Percentiles rank a stretch among this genome's conserved stretches.
These are phyloP conservation scores for Fragilaria crotonensis DNA, from an alignment of 108 stramenopile genomes.

Conservation along the genomic window DNA sequence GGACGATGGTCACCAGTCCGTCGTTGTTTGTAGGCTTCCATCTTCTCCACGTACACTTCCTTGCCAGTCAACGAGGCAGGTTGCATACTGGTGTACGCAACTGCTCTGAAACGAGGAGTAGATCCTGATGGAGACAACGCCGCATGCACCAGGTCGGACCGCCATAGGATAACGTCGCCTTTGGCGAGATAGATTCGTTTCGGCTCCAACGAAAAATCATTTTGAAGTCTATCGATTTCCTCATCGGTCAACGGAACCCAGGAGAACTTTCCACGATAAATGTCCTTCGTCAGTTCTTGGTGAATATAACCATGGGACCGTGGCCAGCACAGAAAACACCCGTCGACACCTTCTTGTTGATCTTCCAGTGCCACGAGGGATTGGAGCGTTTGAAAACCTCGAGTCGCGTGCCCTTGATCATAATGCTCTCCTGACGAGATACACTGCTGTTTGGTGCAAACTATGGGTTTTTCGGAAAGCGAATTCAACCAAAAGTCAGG, in stretches of 20 bases:
- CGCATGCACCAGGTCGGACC: slow-evolving; percentile 41
- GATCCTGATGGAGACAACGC: slow-evolving; percentile 15
- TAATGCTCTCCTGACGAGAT: slow-evolving; percentile 25
- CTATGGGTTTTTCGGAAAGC: slow-evolving; percentile 1
- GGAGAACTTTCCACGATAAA: slow-evolving; percentile 26
- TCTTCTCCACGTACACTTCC: slow-evolving; percentile 14
- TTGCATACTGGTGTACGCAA: slow-evolving; percentile 35
- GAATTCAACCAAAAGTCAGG: not conserved
- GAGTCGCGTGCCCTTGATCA: slow-evolving; percentile 19
- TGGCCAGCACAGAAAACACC: slow-evolving; percentile 37
- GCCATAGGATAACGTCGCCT: slow-evolving; percentile 69
- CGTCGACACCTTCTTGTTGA: slow-evolving; percentile 32
- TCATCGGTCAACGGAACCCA: slow-evolving; percentile 34
- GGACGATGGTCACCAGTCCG: slow-evolving; percentile 46
- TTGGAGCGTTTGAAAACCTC: slow-evolving; percentile 34
- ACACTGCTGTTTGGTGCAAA: slow-evolving; percentile 10
- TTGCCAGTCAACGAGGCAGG: slow-evolving; percentile 16
- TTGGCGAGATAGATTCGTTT: slow-evolving; percentile 24
- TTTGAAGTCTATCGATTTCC: slow-evolving; percentile 16
- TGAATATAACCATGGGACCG: slow-evolving; percentile 28
- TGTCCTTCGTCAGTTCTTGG: slow-evolving; percentile 18
- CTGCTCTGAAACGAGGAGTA: slow-evolving; percentile 26
- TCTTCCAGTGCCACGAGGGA: slow-evolving; percentile 35
- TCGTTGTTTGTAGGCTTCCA: slow-evolving; percentile 51
- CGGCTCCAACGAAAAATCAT: slow-evolving; percentile 15